These are phyloP conservation scores for Epichloe amarillans DNA, from an alignment of 2,329 filamentous ascomycete genomes.

Conservation along the genomic window DNA sequence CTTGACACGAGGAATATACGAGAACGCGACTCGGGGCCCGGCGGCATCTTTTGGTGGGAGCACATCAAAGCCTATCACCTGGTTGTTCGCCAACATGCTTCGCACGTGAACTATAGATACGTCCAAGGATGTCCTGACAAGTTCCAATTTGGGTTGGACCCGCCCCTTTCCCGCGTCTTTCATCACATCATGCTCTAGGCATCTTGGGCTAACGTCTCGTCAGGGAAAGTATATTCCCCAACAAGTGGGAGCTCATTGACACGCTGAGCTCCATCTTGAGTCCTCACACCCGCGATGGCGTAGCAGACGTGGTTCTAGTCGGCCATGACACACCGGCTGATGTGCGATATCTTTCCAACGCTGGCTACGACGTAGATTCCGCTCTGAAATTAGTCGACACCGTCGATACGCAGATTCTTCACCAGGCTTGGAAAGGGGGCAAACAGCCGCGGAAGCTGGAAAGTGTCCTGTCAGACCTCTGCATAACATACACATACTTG, in stretches of 20 bases:
- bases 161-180: too few relatives aligned
- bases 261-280: conserved; percentile 25
- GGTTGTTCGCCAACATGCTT: conserved; percentile 54
- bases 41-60: conserved; percentile 52
- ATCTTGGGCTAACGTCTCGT: conserved; percentile 4
- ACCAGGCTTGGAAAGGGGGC: conserved; percentile 46
- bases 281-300: conserved; percentile 13
- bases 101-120: conserved; percentile 53
- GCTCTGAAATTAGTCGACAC: conserved; percentile 43
- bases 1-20: conserved; percentile 54
- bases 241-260: conserved; percentile 18
- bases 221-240: conserved; percentile 30
- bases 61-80: conserved; percentile 62
- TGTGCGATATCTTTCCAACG: conserved; percentile 47
- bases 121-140: conserved; percentile 58
- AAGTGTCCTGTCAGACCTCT: conserved; percentile 49
- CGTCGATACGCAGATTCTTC: conserved; percentile 62
- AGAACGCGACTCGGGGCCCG: conserved; percentile 42
- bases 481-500: conserved; percentile 49
- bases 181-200: neutral
- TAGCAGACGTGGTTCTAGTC: conserved; percentile 54
- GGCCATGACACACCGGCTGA: conserved; percentile 63
- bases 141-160: conserved; percentile 60
- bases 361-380: conserved; percentile 49
- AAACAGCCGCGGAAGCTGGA: conserved; percentile 42